A percentile compares a stretch with the other conserved stretches of the same genome.
These are phyloP conservation scores for Aspergillus sp. DNA, from an alignment of 2,329 filamentous ascomycete genomes.

Conservation along the genomic window DNA sequence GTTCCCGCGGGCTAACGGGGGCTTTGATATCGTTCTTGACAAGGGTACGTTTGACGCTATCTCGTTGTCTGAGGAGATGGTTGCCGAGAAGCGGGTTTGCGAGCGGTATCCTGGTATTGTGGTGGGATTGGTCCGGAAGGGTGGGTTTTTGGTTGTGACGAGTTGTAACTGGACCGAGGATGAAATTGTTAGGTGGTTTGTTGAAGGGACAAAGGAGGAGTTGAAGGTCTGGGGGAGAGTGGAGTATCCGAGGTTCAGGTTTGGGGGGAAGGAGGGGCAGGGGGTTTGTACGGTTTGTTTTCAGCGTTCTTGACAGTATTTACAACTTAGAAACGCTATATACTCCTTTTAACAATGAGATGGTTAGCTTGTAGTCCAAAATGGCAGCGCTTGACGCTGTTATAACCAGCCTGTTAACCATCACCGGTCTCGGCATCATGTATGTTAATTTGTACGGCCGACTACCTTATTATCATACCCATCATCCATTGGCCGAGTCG, in stretches of 20 bases:
- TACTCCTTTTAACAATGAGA: no score
- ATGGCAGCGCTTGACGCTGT: no score
- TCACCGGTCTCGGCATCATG: no score
- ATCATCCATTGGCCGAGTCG: no score
- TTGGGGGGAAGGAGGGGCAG: conserved; percentile 81
- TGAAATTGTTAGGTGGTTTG: conserved; percentile 77
- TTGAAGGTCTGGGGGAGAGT: conserved; percentile 62
- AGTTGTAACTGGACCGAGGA: conserved; percentile 98
- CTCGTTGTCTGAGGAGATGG: conserved; percentile 50
- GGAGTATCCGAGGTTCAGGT: conserved; percentile 78
- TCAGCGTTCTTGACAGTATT: conserved; percentile 34
- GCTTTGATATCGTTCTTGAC: conserved; percentile 90
- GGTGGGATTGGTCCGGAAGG: conserved; percentile 59
- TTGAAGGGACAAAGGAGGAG: conserved; percentile 29
- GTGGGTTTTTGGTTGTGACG: conserved; percentile 74
- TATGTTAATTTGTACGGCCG: no score
- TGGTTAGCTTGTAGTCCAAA: no score
- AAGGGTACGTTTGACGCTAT: conserved; percentile 98
- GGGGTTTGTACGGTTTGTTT: conserved; percentile 86
- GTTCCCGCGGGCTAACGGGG: conserved; percentile 39
- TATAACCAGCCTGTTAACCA: no score
- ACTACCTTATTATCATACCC: no score
- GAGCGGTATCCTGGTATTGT: conserved; percentile 70
- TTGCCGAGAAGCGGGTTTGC: conserved; percentile 50
- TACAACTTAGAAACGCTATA: background rate